Evolutionary conservation across 768 basidiomycete species (phyloP).

Genomic region (Fistulinella prunicolor): DNA sequence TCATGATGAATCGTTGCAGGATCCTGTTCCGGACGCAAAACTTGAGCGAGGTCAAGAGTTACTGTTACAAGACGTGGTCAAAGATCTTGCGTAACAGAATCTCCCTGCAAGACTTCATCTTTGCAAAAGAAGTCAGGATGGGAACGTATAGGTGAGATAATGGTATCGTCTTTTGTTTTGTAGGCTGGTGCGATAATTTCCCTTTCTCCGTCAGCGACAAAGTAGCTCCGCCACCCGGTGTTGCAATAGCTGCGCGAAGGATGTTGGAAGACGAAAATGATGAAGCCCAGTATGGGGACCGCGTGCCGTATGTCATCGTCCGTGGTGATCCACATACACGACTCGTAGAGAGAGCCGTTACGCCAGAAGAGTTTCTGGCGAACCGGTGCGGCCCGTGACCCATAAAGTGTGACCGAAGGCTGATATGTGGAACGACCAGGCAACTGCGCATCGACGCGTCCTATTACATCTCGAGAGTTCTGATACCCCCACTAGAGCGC

Average conservation of each 20-base stretch:
- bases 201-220: slow-evolving; percentile 55
- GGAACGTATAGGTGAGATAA: slow-evolving; percentile 80
- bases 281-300: slow-evolving; percentile 90
- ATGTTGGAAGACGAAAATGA: slow-evolving; percentile 72
- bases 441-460: slow-evolving; percentile 74
- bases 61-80: slow-evolving; percentile 81
- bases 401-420: neutral
- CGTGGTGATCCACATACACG: slow-evolving; percentile 59
- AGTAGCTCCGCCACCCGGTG: slow-evolving; percentile 88
- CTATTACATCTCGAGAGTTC: slow-evolving; percentile 84
- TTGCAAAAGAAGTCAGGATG: slow-evolving; percentile 90
- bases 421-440: slow-evolving; percentile 33
- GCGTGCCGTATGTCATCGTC: slow-evolving; percentile 87
- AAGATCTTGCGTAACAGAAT: slow-evolving; percentile 78
- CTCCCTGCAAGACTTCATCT: slow-evolving; percentile 90
- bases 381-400: slow-evolving; percentile 46
- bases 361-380: slow-evolving; percentile 67
- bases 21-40: slow-evolving; percentile 89
- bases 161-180: neutral
- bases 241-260: slow-evolving; percentile 74
- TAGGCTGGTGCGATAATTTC: neutral
- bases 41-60: slow-evolving; percentile 84
- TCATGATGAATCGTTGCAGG: slow-evolving; percentile 40
- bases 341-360: slow-evolving; percentile 71
- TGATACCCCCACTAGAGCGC: slow-evolving; percentile 88